Conservation (phyloP, 148 eudicot species). For the Rhododendron kiyosumense region DNA sequence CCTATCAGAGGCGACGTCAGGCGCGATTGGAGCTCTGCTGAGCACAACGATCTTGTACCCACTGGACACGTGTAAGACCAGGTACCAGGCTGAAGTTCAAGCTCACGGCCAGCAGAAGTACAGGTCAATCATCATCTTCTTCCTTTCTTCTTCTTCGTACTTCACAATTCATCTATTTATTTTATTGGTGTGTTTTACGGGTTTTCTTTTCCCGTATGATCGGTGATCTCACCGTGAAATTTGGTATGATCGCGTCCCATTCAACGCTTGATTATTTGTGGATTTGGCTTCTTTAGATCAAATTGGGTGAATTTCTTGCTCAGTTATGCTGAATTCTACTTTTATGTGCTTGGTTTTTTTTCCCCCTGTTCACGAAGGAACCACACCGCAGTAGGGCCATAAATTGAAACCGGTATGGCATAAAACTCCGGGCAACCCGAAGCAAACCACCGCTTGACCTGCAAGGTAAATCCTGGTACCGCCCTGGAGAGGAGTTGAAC, state of each 20-base stretch:
- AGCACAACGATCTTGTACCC: conserved; percentile 44
- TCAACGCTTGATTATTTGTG: neutral
- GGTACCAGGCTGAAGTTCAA: conserved; percentile 38
- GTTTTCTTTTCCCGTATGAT: neutral
- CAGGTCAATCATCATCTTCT: conserved; percentile 9
- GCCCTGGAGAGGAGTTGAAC: neutral
- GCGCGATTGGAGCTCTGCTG: conserved; percentile 41
- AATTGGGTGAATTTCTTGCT: neutral
- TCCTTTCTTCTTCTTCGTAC: neutral
- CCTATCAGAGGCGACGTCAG: conserved; percentile 38
- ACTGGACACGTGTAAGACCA: conserved; percentile 42
- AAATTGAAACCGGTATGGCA: neutral
- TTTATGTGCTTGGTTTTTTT: neutral
- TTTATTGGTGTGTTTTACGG: neutral
- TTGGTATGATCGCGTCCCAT: neutral
- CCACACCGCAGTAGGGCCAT: neutral
- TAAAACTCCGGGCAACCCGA: neutral
- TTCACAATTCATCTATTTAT: neutral
- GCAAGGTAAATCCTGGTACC: neutral
- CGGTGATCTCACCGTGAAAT: neutral
- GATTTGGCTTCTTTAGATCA: conserved; percentile 2
- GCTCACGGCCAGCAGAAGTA: conserved; percentile 26
- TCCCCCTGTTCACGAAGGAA: too few relatives aligned
- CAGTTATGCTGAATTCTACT: neutral
- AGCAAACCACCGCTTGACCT: neutral